These are phyloP conservation scores for Fusarium subtropicale DNA, from an alignment of 2,329 filamentous ascomycete species.

Conservation along the genomic window DNA sequence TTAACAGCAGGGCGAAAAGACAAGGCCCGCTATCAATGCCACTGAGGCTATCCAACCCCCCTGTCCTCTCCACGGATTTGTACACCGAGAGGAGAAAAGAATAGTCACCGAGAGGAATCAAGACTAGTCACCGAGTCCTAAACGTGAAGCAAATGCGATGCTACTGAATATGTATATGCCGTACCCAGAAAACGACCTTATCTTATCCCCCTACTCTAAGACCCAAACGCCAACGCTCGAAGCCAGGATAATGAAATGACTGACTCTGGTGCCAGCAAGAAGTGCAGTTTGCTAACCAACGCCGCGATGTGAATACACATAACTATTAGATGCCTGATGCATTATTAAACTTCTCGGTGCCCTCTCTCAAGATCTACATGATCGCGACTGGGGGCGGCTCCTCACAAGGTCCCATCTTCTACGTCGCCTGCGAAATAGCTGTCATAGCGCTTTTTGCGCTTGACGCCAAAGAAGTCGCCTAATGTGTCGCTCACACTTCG, in stretches of 20 bases:
- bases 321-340: conserved; percentile 30
- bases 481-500: conserved; percentile 58
- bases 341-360: conserved; percentile 19
- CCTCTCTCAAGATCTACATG: conserved; percentile 17
- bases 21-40: conserved; percentile 18
- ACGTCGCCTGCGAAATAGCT: conserved; percentile 38
- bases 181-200: conserved; percentile 27
- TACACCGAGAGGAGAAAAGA: conserved; percentile 6
- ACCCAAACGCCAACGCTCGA: conserved; percentile 48
- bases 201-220: conserved; percentile 20
- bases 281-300: conserved; percentile 36
- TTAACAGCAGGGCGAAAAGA: conserved; percentile 14
- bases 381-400: conserved; percentile 16
- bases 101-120: conserved; percentile 3
- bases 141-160: conserved; percentile 11
- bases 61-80: conserved; percentile 8
- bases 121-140: conserved; percentile 8
- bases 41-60: conserved; percentile 5
- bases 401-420: conserved; percentile 34
- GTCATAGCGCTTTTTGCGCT: conserved; percentile 49
- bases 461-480: conserved; percentile 55
- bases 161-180: conserved; percentile 18
- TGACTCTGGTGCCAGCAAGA: conserved; percentile 39
- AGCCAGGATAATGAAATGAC: conserved; percentile 41
- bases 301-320: conserved; percentile 31